Conservation (phyloP, 2,329 filamentous ascomycete species). For the Verticillium nubilum region DNA sequence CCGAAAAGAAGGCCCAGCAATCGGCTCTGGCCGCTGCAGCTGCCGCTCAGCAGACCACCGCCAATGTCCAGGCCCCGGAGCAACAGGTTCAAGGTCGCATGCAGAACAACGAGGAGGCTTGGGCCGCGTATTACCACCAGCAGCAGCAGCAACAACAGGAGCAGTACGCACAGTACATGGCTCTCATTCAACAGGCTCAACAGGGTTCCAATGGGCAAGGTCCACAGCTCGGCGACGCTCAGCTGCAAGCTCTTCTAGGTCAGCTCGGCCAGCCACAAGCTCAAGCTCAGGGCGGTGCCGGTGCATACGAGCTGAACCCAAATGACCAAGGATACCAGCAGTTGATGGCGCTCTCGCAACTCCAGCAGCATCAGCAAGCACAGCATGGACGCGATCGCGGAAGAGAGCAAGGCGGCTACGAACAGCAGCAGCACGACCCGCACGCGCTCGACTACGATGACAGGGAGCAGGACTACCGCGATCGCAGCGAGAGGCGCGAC, state of each 20-base stretch:
- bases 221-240: slow-evolving; percentile 21
- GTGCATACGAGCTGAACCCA: slow-evolving; percentile 24
- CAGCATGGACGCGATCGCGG: not conserved
- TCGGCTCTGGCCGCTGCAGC: slow-evolving; percentile 11
- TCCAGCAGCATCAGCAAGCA: slow-evolving; percentile 23
- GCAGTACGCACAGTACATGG: slow-evolving; percentile 35
- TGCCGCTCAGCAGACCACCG: not conserved
- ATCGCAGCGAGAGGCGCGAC: slow-evolving; percentile 13
- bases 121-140: slow-evolving; percentile 21
- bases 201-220: slow-evolving; percentile 21
- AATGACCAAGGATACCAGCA: slow-evolving; percentile 35
- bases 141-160: slow-evolving; percentile 26
- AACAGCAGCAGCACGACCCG: slow-evolving; percentile 9
- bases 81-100: slow-evolving; percentile 4
- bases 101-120: slow-evolving; percentile 17
- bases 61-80: slow-evolving; percentile 2
- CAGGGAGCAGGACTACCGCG: slow-evolving; percentile 18
- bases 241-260: slow-evolving; percentile 38
- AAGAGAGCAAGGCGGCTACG: slow-evolving; percentile 10
- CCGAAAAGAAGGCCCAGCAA: slow-evolving; percentile 23
- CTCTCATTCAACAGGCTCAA: slow-evolving; percentile 32
- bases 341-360: slow-evolving; percentile 30
- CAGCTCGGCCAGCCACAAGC: slow-evolving; percentile 31
- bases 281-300: slow-evolving; percentile 6
- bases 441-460: slow-evolving; percentile 14